Conservation (phyloP, 73 alveolate species). For the Urostyla sp. region DNA sequence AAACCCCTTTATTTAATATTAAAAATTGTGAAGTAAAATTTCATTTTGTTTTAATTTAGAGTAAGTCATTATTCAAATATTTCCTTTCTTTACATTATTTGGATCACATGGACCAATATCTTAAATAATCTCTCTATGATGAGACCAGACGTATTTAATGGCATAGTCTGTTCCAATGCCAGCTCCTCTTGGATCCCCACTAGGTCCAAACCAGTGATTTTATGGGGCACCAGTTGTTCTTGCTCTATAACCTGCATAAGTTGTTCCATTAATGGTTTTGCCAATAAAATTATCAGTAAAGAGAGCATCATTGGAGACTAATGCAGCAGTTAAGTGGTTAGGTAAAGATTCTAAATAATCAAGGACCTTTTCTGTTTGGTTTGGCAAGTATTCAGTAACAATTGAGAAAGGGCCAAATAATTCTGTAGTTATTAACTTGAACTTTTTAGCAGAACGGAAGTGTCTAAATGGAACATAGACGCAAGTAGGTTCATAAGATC, state of each 20-base stretch:
- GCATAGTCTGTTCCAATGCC: slow-evolving; percentile 96
- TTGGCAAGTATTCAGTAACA: slow-evolving; percentile 60
- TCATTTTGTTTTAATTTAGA: not conserved
- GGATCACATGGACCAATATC: slow-evolving; percentile 88
- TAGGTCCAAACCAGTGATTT: slow-evolving; percentile 98
- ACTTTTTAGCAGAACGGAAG: slow-evolving; percentile 51
- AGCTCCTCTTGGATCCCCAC: slow-evolving; percentile 97
- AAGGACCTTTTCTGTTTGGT: slow-evolving; percentile 63
- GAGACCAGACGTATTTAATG: slow-evolving; percentile 87
- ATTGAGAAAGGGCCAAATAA: slow-evolving; percentile 97
- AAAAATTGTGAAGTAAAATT: not conserved
- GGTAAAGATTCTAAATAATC: slow-evolving; percentile 70
- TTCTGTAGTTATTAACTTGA: slow-evolving; percentile 80
- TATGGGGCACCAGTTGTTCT: slow-evolving; percentile 99
- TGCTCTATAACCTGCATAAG: slow-evolving; percentile 94
- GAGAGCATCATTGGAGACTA: slow-evolving; percentile 90
- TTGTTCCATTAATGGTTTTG: slow-evolving; percentile 83
- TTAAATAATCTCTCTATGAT: slow-evolving; percentile 93
- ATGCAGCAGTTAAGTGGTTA: slow-evolving; percentile 96
- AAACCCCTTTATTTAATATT: too few species aligned
- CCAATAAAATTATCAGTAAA: slow-evolving; percentile 76
- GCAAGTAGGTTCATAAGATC: slow-evolving; percentile 92
- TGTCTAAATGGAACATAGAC: slow-evolving; percentile 83
- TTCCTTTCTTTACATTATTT: slow-evolving; percentile 19
- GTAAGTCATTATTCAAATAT: not conserved